phyloP scores from a whole-genome alignment of 1,284 basidiomycete species.

The Melampsora americana region DNA sequence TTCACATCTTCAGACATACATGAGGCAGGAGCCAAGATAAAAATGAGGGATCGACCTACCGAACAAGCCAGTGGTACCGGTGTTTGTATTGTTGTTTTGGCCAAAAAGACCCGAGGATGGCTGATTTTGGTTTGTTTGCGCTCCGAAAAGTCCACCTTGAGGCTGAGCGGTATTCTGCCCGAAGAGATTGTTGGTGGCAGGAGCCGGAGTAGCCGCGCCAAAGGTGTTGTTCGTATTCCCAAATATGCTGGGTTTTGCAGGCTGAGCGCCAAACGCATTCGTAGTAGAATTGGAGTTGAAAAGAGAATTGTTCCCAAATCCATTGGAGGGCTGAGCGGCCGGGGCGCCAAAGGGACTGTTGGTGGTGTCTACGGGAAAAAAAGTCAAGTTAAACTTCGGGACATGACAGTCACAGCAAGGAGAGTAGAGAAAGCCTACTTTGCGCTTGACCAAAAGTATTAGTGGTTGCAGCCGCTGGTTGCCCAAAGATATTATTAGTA shows the following conservation, averaged over 20 bases:
- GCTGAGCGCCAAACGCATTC: slow-evolving; percentile 28
- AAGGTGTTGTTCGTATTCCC: slow-evolving; percentile 31
- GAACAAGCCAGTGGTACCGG: slow-evolving; percentile 7
- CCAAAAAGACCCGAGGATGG: neutral
- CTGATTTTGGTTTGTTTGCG: neutral
- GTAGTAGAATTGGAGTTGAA: slow-evolving; percentile 24
- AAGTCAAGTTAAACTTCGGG: neutral
- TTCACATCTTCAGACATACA: neutral
- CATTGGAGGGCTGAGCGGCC: slow-evolving; percentile 31
- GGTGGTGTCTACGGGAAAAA: slow-evolving; percentile 5
- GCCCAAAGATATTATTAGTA: slow-evolving; percentile 37
- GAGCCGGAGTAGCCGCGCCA: slow-evolving; percentile 15
- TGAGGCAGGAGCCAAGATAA: neutral
- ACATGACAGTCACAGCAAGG: neutral
- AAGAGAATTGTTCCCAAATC: slow-evolving; percentile 31
- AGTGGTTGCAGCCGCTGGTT: slow-evolving; percentile 15
- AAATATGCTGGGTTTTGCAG: slow-evolving; percentile 43
- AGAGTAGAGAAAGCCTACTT: neutral
- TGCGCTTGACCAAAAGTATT: slow-evolving; percentile 39
- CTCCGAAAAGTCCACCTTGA: slow-evolving; percentile 33
- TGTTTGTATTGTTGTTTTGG: neutral
- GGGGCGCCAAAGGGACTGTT: slow-evolving; percentile 25
- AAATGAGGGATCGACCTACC: neutral
- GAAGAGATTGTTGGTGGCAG: slow-evolving; percentile 40
- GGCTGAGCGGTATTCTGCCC: slow-evolving; percentile 36